Evolutionary conservation across 345 rosid genomes (phyloP), one percentile per base, ranked within the genome.

Genomic region (Cardamine occulta): DNA sequence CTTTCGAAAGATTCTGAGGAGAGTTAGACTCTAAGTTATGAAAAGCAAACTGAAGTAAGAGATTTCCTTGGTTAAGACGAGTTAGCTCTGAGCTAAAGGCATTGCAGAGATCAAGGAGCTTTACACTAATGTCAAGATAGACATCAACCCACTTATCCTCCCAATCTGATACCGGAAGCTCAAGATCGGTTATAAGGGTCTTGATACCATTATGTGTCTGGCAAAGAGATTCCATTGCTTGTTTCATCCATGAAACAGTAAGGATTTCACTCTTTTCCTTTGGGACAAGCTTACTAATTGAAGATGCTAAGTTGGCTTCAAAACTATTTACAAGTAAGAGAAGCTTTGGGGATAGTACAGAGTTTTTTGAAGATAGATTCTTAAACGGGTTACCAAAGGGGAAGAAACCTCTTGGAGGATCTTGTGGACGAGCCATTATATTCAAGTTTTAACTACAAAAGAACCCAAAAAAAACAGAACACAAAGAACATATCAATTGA

Each of bases 41-140:
- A 74, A 80, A 15, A 59, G 79, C 80, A 66, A 49, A 75, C 71
- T 75, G 83, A 19, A 80, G 80, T 2, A 70, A 65, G 13, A 80
- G 80, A 59, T 75, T 73, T 7, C 83, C 83, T 54, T 80, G 83
- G 76, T 80, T 75, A 19, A 80, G 77, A 24, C 83, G 80, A 15
- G 59, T 52, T 3, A 80, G 53, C 54, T 80, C 83, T 0, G 83
- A 80, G 70, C 73, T 80, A 18, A 80, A 80, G 47, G 69, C 74
- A 37, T 74, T 80, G 51, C 80, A 80, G 57, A 80, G 75, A 61
- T 80, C 83, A 60, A 80, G 83, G 1, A 80, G 79, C 64, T 80
- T 80, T 2, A 74, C 77, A 23, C 80, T 75, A 0, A 75, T 66
- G 77, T 80, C 83, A 8, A 80, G 60, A 26, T 80, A 80, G 8